Evolutionary conservation across 345 rosid species (phyloP), one percentile per base, ranked within the genome.

Genomic region (Jatropha curcas): DNA sequence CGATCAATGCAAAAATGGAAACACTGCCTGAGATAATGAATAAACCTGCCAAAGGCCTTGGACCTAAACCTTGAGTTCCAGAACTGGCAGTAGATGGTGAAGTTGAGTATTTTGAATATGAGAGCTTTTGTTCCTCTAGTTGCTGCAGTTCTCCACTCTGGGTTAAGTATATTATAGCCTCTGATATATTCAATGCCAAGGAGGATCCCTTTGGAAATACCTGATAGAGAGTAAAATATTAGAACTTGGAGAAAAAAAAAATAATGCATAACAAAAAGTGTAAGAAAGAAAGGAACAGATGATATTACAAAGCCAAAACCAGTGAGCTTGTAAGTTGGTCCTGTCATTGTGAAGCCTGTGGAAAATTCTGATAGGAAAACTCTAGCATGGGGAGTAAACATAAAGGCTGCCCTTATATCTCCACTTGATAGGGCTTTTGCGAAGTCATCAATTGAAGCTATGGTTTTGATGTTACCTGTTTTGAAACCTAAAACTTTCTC

Each of bases 231-330:
- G 3, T 31, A 39, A 69, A 35, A 25, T 0, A 27, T 14, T 2
- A 24, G 25, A 52, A 24, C 5, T 55, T 35, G 33, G 60, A n/a
- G 25, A 69, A 4, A 13, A 5, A 37, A 69, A 4, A 13, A 5
- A n/a, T 27, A 1, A 7, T 17, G 12, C 20, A 2, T 0, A 31
- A 53, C 43, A 22, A 17, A 68, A 68, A 14, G 7, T 35, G 39
- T 35, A 33, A 25, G 2, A 6, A n/a, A 33, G 16, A 1, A 19
- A 3, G 14, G 30, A 13, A 13, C 5, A 53, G 19, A 51, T 52
- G 25, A 22, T 60, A 37, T 59, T 77, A 71, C 72, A 50, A 60
- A 67, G 43, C 59, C 73, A 60, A 37, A 60, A 33, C 76, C 76
- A 43, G 20, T 28, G 13, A 72, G 51, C 13, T 31, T 52, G 58